phyloP scores from a whole-genome alignment of 2,329 filamentous ascomycete genomes.

The Colletotrichum truncatum region DNA sequence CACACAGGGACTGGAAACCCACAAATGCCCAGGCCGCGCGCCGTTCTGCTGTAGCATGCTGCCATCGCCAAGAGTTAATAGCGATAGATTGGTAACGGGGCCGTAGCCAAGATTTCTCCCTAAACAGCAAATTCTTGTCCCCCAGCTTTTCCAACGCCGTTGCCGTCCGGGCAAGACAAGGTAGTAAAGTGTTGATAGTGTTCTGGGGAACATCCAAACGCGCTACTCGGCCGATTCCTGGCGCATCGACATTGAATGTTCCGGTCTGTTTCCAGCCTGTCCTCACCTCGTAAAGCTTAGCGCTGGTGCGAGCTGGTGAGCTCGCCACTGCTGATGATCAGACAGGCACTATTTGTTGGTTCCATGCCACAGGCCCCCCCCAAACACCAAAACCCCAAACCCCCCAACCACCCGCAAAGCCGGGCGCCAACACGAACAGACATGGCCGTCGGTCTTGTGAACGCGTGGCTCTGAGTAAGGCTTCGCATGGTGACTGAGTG shows the following conservation, averaged over 20 bases:
- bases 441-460: background rate
- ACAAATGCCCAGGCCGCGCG: background rate
- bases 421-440: background rate
- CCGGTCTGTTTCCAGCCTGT: background rate
- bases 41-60: background rate
- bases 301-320: background rate
- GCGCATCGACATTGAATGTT: background rate
- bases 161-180: background rate
- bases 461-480: background rate
- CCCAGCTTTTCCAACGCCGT: background rate
- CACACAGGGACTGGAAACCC: background rate
- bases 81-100: too few species aligned
- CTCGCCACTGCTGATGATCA: constrained; percentile 4
- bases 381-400: background rate
- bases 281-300: constrained; percentile 4
- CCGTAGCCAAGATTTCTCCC: constrained; percentile 2
- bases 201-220: background rate
- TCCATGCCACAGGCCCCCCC: constrained; percentile 6
- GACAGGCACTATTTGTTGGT: background rate
- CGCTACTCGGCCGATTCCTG: constrained; percentile 6
- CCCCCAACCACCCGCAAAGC: background rate
- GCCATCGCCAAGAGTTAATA: too few species aligned
- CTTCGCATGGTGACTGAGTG: constrained; percentile 10
- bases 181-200: background rate
- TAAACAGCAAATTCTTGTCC: background rate